Percentiles rank a stretch among this genome's conserved stretches.
phyloP scores from a whole-genome alignment of 1,284 basidiomycete species.

The Malassezia yamatoensis region DNA sequence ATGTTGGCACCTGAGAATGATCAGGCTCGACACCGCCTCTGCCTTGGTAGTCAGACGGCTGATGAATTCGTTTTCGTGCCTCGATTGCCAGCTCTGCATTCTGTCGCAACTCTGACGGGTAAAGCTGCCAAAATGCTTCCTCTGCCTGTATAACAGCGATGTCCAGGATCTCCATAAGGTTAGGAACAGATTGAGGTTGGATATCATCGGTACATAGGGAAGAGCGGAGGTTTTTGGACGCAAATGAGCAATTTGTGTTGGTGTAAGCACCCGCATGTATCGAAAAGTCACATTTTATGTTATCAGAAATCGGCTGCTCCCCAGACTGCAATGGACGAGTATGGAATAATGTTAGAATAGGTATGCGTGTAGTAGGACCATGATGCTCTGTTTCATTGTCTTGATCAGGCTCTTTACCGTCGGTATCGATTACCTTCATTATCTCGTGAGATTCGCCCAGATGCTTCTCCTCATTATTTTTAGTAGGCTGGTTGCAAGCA shows the following conservation, averaged over 20 bases:
- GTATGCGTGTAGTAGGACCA: neutral
- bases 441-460: neutral
- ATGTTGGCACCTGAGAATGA: neutral
- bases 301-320: neutral
- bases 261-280: neutral
- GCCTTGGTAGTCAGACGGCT: constrained; percentile 29
- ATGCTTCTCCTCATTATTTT: neutral
- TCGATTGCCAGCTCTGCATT: constrained; percentile 7
- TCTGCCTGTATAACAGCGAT: constrained; percentile 54
- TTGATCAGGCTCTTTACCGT: neutral
- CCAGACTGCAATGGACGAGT: neutral
- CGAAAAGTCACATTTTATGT: neutral
- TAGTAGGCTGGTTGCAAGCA: neutral
- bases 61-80: constrained; percentile 15
- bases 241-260: neutral
- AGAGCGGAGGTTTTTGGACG: too few species aligned
- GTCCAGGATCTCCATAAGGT: constrained; percentile 54
- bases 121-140: constrained; percentile 56
- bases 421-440: neutral
- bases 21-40: constrained; percentile 22
- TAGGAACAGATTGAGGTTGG: constrained; percentile 48
- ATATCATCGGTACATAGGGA: too few species aligned
- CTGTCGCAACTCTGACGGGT: constrained; percentile 30
- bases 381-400: too few species aligned
- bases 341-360: neutral